phyloP scores from a whole-genome alignment of 1,284 basidiomycete genomes.

The Chalciporus piperatoides region DNA sequence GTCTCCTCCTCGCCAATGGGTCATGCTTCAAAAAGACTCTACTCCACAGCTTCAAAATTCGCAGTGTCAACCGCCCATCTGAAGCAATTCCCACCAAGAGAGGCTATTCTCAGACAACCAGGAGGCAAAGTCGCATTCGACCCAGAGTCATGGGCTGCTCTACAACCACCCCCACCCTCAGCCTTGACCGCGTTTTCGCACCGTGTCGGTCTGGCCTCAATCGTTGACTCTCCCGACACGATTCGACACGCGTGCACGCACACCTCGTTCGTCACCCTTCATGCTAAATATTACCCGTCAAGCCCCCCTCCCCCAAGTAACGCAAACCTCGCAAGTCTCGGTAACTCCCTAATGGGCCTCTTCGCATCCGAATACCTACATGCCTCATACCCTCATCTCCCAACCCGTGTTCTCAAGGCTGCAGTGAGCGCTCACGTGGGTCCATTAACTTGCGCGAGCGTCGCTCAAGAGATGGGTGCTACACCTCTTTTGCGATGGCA shows the following conservation, averaged over 20 bases:
- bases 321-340: slow-evolving; percentile 74
- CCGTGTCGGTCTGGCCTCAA: slow-evolving; percentile 62
- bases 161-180: slow-evolving; percentile 69
- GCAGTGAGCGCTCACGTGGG: slow-evolving; percentile 92
- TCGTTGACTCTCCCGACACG: slow-evolving; percentile 47
- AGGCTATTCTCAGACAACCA: slow-evolving; percentile 41
- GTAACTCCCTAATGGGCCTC: slow-evolving; percentile 89
- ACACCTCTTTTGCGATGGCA: slow-evolving; percentile 68
- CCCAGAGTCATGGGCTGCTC: slow-evolving; percentile 63
- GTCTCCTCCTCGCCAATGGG: slow-evolving; percentile 38
- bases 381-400: slow-evolving; percentile 85
- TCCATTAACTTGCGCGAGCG: slow-evolving; percentile 73
- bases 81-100: slow-evolving; percentile 60
- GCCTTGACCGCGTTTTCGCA: slow-evolving; percentile 73
- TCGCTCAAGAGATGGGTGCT: slow-evolving; percentile 81
- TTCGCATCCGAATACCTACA: slow-evolving; percentile 87
- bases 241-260: slow-evolving; percentile 80
- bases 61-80: slow-evolving; percentile 54
- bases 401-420: slow-evolving; percentile 85
- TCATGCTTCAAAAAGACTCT: slow-evolving; percentile 57
- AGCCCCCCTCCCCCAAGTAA: slow-evolving; percentile 61
- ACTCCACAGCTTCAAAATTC: slow-evolving; percentile 53
- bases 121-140: slow-evolving; percentile 43
- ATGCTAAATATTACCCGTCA: slow-evolving; percentile 51
- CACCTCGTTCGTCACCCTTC: slow-evolving; percentile 62